A percentile compares a stretch with the other conserved stretches of the same genome.
Evolutionary conservation across 2,329 filamentous ascomycete genomes (phyloP).

Genomic region (Orbilia oligospora): DNA sequence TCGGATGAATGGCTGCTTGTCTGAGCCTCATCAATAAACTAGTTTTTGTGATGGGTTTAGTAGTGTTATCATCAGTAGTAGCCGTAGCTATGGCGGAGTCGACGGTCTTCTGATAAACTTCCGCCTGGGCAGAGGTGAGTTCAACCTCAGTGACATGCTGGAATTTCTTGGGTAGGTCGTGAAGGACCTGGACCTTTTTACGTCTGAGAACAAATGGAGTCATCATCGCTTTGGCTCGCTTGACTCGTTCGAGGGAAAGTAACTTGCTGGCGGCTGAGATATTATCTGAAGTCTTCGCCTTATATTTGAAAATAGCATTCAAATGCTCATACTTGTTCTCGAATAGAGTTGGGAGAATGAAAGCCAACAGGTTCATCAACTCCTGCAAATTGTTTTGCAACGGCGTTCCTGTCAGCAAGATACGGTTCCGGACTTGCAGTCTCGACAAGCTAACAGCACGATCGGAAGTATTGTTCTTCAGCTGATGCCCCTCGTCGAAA

Average conservation of each 20-base stretch:
- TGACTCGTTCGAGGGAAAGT: constrained; percentile 87
- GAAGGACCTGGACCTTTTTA: constrained; percentile 91
- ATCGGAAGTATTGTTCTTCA: constrained; percentile 89
- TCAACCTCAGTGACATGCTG: constrained; percentile 84
- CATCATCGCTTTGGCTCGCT: constrained; percentile 88
- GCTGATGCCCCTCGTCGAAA: constrained; percentile 93
- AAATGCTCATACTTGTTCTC: constrained; percentile 81
- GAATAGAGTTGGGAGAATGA: constrained; percentile 91
- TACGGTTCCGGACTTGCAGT: constrained; percentile 84
- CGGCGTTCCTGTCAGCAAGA: constrained; percentile 90
- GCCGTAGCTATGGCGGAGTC: constrained; percentile 74
- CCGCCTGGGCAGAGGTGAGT: constrained; percentile 79
- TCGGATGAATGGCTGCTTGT: constrained; percentile 90
- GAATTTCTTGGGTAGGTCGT: constrained; percentile 84
- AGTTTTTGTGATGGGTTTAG: constrained; percentile 71
- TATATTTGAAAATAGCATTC: constrained; percentile 90
- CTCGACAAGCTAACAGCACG: constrained; percentile 83
- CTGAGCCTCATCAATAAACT: constrained; percentile 87
- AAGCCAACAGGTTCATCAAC: constrained; percentile 89
- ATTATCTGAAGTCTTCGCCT: constrained; percentile 84
- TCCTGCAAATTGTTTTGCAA: constrained; percentile 96
- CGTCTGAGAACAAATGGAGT: constrained; percentile 94
- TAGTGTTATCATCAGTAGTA: constrained; percentile 73
- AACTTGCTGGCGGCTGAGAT: constrained; percentile 81
- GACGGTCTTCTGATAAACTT: constrained; percentile 81